These are phyloP conservation scores for Tetrahymena thermophila DNA, from an alignment of 73 alveolate species.

Conservation along the genomic window DNA sequence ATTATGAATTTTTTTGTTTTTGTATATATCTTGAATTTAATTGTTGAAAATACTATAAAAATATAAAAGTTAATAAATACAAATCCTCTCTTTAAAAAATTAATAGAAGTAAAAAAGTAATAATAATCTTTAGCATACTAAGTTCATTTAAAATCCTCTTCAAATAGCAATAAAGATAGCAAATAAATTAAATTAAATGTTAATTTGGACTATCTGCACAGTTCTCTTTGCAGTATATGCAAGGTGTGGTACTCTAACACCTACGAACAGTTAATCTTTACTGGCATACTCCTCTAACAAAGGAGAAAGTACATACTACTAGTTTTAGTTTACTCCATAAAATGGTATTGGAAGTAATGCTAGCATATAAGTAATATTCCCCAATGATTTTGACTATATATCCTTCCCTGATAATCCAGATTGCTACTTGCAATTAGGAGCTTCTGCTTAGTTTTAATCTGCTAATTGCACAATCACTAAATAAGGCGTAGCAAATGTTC, in stretches of 20 bases:
- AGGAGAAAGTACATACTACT: background rate
- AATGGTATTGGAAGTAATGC: background rate
- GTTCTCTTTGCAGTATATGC: background rate
- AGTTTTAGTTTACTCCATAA: background rate
- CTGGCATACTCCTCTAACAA: background rate
- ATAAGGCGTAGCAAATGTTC: background rate
- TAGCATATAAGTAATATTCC: background rate
- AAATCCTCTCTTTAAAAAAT: no score
- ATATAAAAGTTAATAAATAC: background rate
- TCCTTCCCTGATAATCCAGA: background rate
- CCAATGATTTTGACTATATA: background rate
- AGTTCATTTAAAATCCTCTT: background rate
- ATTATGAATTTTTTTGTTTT: no score
- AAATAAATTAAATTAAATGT: background rate
- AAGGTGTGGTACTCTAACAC: background rate
- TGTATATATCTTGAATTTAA: background rate
- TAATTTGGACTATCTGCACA: background rate
- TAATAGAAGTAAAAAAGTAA: background rate
- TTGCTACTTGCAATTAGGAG: background rate
- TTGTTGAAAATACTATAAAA: background rate
- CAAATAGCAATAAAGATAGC: background rate
- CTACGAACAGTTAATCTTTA: background rate
- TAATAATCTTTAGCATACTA: background rate
- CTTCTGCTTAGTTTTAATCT: background rate
- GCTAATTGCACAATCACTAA: background rate